Base-by-base conservation (phyloP, 768 basidiomycete genomes). In the Leccinum arenicola region DNA sequence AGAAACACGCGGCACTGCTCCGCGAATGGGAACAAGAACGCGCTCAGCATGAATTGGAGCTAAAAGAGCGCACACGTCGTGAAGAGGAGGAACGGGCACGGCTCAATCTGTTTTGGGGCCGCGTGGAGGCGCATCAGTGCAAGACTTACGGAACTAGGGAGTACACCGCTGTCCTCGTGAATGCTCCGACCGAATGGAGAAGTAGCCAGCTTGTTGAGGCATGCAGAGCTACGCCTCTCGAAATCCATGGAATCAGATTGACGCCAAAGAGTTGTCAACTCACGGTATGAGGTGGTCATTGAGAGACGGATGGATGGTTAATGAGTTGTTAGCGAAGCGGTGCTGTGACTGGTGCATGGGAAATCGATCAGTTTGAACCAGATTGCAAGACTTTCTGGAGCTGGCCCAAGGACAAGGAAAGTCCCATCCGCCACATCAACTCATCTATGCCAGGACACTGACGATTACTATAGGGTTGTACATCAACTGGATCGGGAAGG, bases 331-430 rank as follows among this genome's bases (percentile, higher is more conserved):
- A 68, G 67, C 63, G 67, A 40, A 51, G 61, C 53, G 58, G 68
- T 5, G 50, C 38, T 14, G 61, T 69, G 6, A 23, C 66, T 8
- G 73, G 75, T 9, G 57, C 55, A 35, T 75, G 70, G 69, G 61
- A 55, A 6, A 54, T 72, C 12, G 58, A 70, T 50, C 66, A 63
- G 43, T 57, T 65, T 12, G 73, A 75, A 57, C 64, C 75, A 1
- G 65, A 64, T 17, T 75, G 75, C 49, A 50, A 49, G 2, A 21
- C 74, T 0, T 67, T 61, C 31, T 76, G 73, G 64, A 54, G 36
- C 27, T 60, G 59, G 57, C 72, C 72, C 59, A 66, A 68, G 9
- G 70, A 76, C 54, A 69, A 71, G 65, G 75, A 54, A 59, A 58
- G 61, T 45, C 21, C 50, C 45, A 21, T 23, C 33, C 50, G 4